Conservation (phyloP, 2,329 filamentous ascomycete species). For the Gaeumannomyces sp. region DNA sequence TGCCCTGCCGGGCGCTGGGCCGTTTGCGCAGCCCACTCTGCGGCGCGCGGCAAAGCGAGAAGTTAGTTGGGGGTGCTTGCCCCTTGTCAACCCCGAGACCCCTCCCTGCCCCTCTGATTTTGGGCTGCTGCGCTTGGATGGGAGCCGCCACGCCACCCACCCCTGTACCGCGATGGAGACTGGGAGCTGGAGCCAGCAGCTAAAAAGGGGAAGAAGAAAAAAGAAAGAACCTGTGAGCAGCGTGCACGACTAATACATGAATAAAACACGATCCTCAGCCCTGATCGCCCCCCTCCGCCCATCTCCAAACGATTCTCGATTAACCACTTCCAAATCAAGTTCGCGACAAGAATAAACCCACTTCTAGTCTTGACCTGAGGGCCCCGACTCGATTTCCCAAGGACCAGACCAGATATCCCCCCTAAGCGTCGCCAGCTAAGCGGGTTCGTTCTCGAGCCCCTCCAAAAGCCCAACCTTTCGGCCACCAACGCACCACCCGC, state of each 20-base stretch:
- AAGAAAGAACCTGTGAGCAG: neutral
- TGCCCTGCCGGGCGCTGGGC: no score
- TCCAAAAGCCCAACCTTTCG: neutral
- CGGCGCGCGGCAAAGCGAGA: neutral
- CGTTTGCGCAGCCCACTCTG: neutral
- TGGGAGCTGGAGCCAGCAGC: neutral
- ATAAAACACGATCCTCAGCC: neutral
- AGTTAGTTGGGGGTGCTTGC: neutral
- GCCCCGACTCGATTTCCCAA: neutral
- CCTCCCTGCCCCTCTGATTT: no score
- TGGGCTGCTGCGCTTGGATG: no score
- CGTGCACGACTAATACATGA: neutral
- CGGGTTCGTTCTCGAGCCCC: neutral
- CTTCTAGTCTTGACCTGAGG: neutral
- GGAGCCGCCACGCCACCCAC: neutral
- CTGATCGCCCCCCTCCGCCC: neutral
- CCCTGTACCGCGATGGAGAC: neutral
- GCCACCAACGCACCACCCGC: no score
- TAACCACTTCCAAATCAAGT: neutral
- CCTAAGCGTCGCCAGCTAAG: neutral
- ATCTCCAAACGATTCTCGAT: neutral
- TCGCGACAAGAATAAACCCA: neutral
- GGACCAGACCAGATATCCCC: neutral
- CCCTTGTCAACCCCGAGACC: neutral
- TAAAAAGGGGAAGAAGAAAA: constrained; percentile 1